A percentile compares a stretch with the other conserved stretches of the same genome.
phyloP scores from a whole-genome alignment of 352 stramenopile species.

The Phytophthora citrophthora region DNA sequence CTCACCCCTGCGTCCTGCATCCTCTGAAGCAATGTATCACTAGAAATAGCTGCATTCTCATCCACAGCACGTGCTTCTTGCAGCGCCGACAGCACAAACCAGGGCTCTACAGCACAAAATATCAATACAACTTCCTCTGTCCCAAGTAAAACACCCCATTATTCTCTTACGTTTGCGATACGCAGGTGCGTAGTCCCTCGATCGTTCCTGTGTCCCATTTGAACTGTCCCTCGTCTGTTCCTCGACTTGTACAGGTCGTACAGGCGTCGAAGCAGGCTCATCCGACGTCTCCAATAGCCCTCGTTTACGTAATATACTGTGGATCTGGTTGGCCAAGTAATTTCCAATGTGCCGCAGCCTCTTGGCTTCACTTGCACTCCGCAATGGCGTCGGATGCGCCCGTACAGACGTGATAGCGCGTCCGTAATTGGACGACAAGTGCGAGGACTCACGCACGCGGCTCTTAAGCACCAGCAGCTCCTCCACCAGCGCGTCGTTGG shows the following conservation, averaged over 20 bases:
- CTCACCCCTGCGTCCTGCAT: conserved; percentile 62
- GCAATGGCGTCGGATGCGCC: conserved; percentile 47
- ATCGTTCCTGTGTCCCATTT: conserved; percentile 7
- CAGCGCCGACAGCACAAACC: conserved; percentile 75
- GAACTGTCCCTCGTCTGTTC: conserved; percentile 5
- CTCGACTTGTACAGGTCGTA: conserved; percentile 8
- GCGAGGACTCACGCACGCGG: conserved; percentile 67
- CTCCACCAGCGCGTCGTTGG: conserved; percentile 75
- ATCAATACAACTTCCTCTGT: background rate
- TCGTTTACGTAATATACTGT: conserved; percentile 70
- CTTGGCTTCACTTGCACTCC: conserved; percentile 65
- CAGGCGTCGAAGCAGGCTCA: background rate
- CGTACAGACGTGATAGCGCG: conserved; percentile 80
- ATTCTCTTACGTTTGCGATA: conserved; percentile 62
- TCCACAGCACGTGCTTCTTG: conserved; percentile 41
- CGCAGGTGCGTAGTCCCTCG: conserved; percentile 53
- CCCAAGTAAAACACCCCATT: background rate
- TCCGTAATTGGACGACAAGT: conserved; percentile 67
- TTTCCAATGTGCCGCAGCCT: conserved; percentile 79
- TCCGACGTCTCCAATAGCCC: conserved; percentile 15
- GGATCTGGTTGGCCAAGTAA: conserved; percentile 88
- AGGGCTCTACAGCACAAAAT: conserved; percentile 57
- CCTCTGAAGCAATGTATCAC: conserved; percentile 48
- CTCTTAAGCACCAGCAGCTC: conserved; percentile 66
- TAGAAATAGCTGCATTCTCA: conserved; percentile 42